Conservation (phyloP, 2,329 filamentous ascomycete genomes). For the Lomentospora prolificans region DNA sequence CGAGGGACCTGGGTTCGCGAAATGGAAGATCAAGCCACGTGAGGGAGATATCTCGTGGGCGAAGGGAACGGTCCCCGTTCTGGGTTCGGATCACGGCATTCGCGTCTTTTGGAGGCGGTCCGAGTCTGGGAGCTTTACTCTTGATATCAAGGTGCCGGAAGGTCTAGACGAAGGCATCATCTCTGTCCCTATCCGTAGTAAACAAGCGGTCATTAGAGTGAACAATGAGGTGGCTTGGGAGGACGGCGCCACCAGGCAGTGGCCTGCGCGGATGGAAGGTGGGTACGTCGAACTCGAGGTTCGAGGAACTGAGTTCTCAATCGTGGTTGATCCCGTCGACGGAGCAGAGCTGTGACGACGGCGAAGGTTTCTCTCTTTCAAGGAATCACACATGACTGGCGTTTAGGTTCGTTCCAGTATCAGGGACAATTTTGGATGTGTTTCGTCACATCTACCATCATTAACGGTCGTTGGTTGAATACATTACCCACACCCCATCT, state of each 20-base stretch:
- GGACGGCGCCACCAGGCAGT: not conserved
- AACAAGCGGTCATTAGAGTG: not conserved
- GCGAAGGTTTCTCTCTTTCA: not conserved
- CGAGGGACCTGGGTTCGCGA: constrained; percentile 29
- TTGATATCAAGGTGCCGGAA: constrained; percentile 4
- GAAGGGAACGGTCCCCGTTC: constrained; percentile 31
- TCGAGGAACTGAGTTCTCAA: not conserved
- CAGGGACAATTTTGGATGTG: no score
- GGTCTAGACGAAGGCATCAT: constrained; percentile 1
- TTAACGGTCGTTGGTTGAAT: no score
- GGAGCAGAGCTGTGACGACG: not conserved
- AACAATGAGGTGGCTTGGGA: constrained; percentile 3
- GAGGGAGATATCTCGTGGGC: constrained; percentile 30
- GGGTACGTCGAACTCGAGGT: constrained; percentile 7
- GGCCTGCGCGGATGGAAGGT: not conserved
- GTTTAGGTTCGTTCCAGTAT: no score
- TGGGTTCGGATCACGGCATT: constrained; percentile 13
- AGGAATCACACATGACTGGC: no score
- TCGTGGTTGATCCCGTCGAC: not conserved
- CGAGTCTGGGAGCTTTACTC: not conserved
- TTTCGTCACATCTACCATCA: no score
- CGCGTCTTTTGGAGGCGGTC: constrained; percentile 1
- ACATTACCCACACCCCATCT: no score
- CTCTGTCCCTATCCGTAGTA: not conserved
- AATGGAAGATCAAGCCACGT: constrained; percentile 29